A percentile compares a stretch with the other conserved stretches of the same genome.
Conservation (phyloP, 2,329 filamentous ascomycete genomes). For the Magnaporthales sp. region DNA sequence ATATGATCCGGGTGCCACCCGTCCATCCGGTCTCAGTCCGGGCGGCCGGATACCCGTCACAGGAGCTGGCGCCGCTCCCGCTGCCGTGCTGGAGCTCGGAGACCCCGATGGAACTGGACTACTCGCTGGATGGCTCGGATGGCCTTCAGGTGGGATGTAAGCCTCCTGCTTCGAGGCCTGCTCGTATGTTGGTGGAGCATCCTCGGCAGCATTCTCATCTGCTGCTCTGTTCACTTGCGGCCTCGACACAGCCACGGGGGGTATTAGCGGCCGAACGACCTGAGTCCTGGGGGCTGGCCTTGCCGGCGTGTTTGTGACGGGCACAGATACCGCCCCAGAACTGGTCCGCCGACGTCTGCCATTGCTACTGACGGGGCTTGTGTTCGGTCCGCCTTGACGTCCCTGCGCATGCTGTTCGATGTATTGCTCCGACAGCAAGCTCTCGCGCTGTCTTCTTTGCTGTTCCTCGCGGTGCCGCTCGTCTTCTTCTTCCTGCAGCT, state of each 20-base stretch:
- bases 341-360: conserved; percentile 29
- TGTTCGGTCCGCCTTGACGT: background rate
- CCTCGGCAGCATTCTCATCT: conserved; percentile 26
- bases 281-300: conserved; percentile 14
- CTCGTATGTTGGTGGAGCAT: conserved; percentile 50
- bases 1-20: background rate
- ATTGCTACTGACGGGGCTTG: conserved; percentile 16
- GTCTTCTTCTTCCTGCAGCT: conserved; percentile 92
- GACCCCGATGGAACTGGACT: conserved; percentile 15
- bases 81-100: background rate
- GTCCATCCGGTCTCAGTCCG: background rate
- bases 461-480: conserved; percentile 58
- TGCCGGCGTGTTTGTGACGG: conserved; percentile 7
- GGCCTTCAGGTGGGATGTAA: conserved; percentile 42
- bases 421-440: conserved; percentile 58
- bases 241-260: conserved; percentile 21
- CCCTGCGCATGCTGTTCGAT: conserved; percentile 52
- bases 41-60: background rate
- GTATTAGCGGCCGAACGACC: conserved; percentile 36
- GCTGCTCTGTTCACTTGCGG: conserved; percentile 7
- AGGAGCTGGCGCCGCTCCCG: background rate
- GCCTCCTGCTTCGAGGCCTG: conserved; percentile 42
- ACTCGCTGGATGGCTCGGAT: conserved; percentile 39
- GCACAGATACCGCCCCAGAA: conserved; percentile 17
- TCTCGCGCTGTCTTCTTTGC: conserved; percentile 56